phyloP scores from a whole-genome alignment of 768 basidiomycete species.

The Phanerochaete sordida region DNA sequence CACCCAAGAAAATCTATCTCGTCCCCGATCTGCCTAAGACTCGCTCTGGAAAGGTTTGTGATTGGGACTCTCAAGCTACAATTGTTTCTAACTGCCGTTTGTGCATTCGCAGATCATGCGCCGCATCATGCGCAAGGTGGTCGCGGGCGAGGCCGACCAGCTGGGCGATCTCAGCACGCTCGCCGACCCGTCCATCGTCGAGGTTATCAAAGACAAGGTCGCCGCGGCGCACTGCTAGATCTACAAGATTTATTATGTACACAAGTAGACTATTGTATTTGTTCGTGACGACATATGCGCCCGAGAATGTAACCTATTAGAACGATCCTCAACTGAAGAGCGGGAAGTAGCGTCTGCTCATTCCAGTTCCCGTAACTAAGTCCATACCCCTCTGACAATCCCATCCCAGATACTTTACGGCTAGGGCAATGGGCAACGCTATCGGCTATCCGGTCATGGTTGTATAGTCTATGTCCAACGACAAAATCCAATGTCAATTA shows the following conservation, averaged over 20 bases:
- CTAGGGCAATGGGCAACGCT: too few relatives aligned
- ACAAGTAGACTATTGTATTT: not conserved
- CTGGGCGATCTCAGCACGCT: conserved; percentile 93
- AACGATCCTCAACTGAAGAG: too few relatives aligned
- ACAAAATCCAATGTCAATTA: not conserved
- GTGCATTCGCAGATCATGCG: conserved; percentile 62
- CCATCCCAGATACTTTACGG: too few relatives aligned
- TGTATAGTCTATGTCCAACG: too few relatives aligned
- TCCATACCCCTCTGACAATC: too few relatives aligned
- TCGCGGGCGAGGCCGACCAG: conserved; percentile 90
- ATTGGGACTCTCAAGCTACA: not conserved
- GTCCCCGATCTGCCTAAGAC: conserved; percentile 91
- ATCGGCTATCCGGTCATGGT: too few relatives aligned
- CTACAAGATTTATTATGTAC: not conserved
- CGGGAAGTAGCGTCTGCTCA: too few relatives aligned
- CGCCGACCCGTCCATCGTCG: conserved; percentile 87
- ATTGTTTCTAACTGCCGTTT: not conserved
- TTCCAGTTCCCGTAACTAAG: too few relatives aligned
- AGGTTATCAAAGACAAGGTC: conserved; percentile 79
- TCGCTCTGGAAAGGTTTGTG: conserved; percentile 74
- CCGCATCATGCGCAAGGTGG: conserved; percentile 94
- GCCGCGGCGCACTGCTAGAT: conserved; percentile 25
- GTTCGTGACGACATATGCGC: not conserved
- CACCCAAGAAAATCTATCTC: conserved; percentile 89
- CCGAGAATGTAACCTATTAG: too few relatives aligned